Conservation (phyloP, 1,139 yeast genomes). For the Sugiyamaella pinicola region DNA sequence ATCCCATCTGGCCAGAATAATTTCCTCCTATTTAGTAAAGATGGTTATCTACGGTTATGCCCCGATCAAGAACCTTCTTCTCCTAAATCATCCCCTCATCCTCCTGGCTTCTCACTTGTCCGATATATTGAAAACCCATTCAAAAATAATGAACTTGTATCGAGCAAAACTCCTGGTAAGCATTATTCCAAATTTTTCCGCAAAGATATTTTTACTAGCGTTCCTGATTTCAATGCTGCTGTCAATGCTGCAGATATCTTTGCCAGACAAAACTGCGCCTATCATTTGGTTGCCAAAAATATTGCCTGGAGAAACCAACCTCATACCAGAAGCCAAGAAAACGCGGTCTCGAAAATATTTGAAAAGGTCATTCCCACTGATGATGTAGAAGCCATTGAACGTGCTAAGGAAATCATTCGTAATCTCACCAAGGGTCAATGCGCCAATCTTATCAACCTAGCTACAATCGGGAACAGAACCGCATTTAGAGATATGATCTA, state of each 20-base stretch:
- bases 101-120: slow-evolving; percentile 18
- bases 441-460: slow-evolving; percentile 24
- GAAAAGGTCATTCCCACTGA: slow-evolving; percentile 17
- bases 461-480: slow-evolving; percentile 17
- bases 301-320: slow-evolving; percentile 34
- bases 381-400: slow-evolving; percentile 4
- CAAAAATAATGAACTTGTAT: slow-evolving; percentile 2
- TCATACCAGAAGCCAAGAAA: slow-evolving; percentile 11
- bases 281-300: slow-evolving; percentile 24
- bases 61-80: slow-evolving; percentile 17
- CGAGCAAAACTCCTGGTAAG: slow-evolving; percentile 9
- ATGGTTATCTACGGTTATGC: slow-evolving; percentile 27
- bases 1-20: slow-evolving; percentile 25
- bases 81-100: slow-evolving; percentile 6
- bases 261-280: slow-evolving; percentile 25
- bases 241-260: slow-evolving; percentile 32
- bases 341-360: slow-evolving; percentile 9
- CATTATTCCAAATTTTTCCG: slow-evolving; percentile 14
- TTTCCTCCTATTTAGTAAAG: slow-evolving; percentile 27
- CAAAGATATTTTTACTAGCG: slow-evolving; percentile 11
- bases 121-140: slow-evolving; percentile 23
- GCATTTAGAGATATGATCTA: slow-evolving; percentile 13
- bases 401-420: neutral
- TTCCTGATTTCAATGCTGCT: slow-evolving; percentile 26
- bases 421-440: slow-evolving; percentile 23